Conservation (phyloP, 2,329 filamentous ascomycete species). For the Podosphaera fusca region DNA sequence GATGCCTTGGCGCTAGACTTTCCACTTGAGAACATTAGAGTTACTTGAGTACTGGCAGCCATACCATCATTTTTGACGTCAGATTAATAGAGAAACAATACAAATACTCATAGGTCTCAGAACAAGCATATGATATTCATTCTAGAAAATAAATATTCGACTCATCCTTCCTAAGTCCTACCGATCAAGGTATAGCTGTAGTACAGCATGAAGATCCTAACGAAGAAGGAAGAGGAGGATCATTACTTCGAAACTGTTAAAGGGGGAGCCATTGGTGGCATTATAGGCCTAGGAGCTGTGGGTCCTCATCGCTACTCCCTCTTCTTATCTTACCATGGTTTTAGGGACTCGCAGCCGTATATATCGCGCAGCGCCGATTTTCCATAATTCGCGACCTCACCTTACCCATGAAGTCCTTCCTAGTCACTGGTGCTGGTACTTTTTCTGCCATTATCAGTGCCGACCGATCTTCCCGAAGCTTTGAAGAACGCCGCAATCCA, state of each 20-base stretch:
- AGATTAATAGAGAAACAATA: too few relatives aligned
- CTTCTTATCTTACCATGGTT: not conserved
- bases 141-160: too few relatives aligned
- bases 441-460: conserved; percentile 76
- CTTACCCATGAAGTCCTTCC: conserved; percentile 73
- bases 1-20: too few relatives aligned
- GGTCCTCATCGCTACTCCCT: conserved; percentile 19
- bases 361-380: conserved; percentile 43
- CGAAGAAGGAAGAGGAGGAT: conserved; percentile 70
- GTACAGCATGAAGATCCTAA: conserved; percentile 67
- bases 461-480: conserved; percentile 48
- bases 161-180: too few relatives aligned
- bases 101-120: too few relatives aligned
- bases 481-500: conserved; percentile 30
- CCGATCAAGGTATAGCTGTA: too few relatives aligned
- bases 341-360: conserved; percentile 30
- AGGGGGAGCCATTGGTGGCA: conserved; percentile 54
- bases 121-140: too few relatives aligned
- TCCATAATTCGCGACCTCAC: conserved; percentile 61
- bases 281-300: conserved; percentile 43
- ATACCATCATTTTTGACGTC: too few relatives aligned
- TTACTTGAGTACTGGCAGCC: too few relatives aligned
- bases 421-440: conserved; percentile 60
- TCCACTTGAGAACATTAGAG: too few relatives aligned
- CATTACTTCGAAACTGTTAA: conserved; percentile 67